Conservation (phyloP, 495 filamentous ascomycete genomes). For the Cairneyella variabilis region DNA sequence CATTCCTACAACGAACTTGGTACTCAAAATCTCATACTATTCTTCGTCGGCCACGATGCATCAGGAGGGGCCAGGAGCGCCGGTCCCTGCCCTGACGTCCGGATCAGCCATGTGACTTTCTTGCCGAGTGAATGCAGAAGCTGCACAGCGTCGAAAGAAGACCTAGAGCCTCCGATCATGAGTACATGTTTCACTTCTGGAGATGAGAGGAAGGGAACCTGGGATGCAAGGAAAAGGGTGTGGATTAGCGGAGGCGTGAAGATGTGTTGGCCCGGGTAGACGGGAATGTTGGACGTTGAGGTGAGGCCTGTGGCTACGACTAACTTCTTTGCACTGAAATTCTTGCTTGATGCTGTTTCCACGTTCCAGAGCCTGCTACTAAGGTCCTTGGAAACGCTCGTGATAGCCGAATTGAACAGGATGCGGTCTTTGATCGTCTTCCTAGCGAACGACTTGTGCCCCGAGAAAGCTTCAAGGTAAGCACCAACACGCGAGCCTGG, state of each 20-base stretch:
- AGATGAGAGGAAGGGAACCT: constrained; percentile 22
- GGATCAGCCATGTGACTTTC: constrained; percentile 42
- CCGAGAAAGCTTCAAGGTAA: constrained; percentile 12
- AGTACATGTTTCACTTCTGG: constrained; percentile 26
- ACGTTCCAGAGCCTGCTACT: not conserved
- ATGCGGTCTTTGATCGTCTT: constrained; percentile 7
- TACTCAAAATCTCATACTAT: constrained; percentile 24
- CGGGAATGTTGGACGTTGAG: constrained; percentile 34
- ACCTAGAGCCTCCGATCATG: constrained; percentile 44
- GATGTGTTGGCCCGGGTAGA: constrained; percentile 30
- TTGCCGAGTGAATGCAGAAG: constrained; percentile 37
- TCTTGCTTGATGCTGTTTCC: not conserved
- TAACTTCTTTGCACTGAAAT: constrained; percentile 30
- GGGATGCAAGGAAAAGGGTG: constrained; percentile 28
- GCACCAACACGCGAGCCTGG: no score
- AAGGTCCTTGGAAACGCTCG: not conserved
- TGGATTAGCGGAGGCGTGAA: constrained; percentile 35
- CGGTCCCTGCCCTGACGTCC: constrained; percentile 35
- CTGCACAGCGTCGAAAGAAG: constrained; percentile 42
- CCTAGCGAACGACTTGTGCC: constrained; percentile 3
- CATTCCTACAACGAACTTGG: constrained; percentile 24
- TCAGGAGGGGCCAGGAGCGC: constrained; percentile 23
- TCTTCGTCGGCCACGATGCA: constrained; percentile 30
- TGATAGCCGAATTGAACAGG: not conserved
- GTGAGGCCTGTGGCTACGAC: constrained; percentile 43